Conservation (phyloP, 2,329 filamentous ascomycete genomes). For the Escovopsis sp. region DNA sequence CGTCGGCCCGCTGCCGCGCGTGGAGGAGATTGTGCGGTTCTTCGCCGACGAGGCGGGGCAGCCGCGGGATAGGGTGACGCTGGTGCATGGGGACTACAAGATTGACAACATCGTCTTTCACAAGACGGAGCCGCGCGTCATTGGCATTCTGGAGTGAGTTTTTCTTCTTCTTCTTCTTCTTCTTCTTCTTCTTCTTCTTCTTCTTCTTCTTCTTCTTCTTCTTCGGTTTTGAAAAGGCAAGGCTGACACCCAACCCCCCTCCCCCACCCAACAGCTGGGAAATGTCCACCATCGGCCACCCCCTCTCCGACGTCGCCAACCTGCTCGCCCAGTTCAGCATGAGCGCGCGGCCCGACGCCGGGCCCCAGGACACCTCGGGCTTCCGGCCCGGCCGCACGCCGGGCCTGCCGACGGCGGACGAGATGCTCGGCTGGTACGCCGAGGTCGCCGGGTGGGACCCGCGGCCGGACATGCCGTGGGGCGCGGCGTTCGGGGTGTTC, state of each 20-base stretch:
- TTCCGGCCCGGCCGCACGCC: constrained; percentile 51
- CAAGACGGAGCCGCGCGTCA: constrained; percentile 71
- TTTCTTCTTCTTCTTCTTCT: too few species aligned
- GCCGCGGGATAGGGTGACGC: constrained; percentile 60
- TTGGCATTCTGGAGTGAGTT: constrained; percentile 74
- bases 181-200: not conserved
- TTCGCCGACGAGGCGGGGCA: constrained; percentile 56
- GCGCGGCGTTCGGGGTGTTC: constrained; percentile 47
- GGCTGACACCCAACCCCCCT: too few species aligned
- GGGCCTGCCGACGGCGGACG: constrained; percentile 39
- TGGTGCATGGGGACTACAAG: constrained; percentile 95
- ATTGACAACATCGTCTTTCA: constrained; percentile 86
- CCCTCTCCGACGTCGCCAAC: constrained; percentile 80
- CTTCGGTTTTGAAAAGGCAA: too few species aligned
- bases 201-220: constrained; percentile 1
- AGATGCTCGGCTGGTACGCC: constrained; percentile 28
- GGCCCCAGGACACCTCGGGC: constrained; percentile 20
- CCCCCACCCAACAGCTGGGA: constrained; percentile 54
- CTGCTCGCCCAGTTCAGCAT: constrained; percentile 35
- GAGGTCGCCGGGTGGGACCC: constrained; percentile 56
- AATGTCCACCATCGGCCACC: constrained; percentile 96
- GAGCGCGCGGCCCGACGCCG: constrained; percentile 13
- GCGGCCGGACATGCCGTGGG: constrained; percentile 42
- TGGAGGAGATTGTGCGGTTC: constrained; percentile 65
- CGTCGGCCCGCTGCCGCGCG: constrained; percentile 74